These are phyloP conservation scores for Phialophora macrospora DNA, from an alignment of 2,329 filamentous ascomycete species.

Conservation along the genomic window DNA sequence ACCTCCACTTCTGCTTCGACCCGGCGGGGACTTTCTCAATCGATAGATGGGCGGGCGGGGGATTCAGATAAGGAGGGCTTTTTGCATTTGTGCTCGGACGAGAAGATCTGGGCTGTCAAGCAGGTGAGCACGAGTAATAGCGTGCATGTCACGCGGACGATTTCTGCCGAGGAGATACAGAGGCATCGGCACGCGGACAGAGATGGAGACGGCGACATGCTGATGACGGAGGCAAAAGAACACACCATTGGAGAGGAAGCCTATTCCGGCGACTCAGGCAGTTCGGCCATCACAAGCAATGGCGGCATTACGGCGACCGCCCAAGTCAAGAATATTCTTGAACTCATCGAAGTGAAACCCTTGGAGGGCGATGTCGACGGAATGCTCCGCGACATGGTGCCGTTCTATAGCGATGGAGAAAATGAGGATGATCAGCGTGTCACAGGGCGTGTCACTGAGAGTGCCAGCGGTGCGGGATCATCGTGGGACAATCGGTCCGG, in stretches of 20 bases:
- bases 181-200: neutral
- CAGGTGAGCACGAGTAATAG: conserved; percentile 71
- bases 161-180: conserved; percentile 34
- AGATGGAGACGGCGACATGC: conserved; percentile 15
- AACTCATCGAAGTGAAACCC: conserved; percentile 45
- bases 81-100: conserved; percentile 62
- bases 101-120: conserved; percentile 63
- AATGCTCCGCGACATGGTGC: conserved; percentile 18
- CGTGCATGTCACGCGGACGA: conserved; percentile 56
- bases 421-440: conserved; percentile 2
- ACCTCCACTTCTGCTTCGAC: neutral
- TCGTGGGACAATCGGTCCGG: neutral
- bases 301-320: conserved; percentile 48
- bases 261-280: neutral
- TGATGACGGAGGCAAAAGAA: neutral
- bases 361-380: conserved; percentile 16
- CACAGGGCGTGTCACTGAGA: conserved; percentile 1
- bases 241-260: neutral
- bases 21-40: conserved; percentile 5
- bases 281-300: neutral
- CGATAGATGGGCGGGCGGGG: conserved; percentile 1
- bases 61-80: conserved; percentile 12
- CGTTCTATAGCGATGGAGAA: conserved; percentile 4
- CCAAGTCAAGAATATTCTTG: conserved; percentile 53
- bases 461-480: neutral